These are phyloP conservation scores for Tagetes patula DNA, from an alignment of 129 eudicot genomes.

Conservation along the genomic window DNA sequence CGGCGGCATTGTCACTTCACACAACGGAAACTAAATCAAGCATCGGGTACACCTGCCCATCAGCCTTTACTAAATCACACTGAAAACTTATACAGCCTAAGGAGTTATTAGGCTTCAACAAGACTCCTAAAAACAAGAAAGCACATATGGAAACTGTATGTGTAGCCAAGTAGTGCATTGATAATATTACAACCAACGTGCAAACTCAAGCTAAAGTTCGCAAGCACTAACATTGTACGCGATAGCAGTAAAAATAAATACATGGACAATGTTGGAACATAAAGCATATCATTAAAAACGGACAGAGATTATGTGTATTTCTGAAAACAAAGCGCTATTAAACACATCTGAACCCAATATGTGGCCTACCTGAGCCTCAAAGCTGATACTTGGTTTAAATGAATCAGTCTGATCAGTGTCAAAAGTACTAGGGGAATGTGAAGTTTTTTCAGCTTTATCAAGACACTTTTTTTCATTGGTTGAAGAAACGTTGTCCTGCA, in stretches of 20 bases:
- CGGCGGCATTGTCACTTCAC: no score
- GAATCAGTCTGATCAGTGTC: conserved; percentile 38
- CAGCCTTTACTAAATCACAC: not conserved
- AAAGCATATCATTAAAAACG: not conserved
- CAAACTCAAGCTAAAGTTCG: not conserved
- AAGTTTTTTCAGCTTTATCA: conserved; percentile 39
- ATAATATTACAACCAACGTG: not conserved
- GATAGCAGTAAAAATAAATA: conserved; percentile 4
- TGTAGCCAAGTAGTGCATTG: not conserved
- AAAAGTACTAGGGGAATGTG: conserved; percentile 37
- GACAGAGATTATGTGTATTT: conserved; percentile 1
- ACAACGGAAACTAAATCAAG: no score
- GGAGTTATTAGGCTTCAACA: not conserved
- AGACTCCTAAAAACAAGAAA: conserved; percentile 14
- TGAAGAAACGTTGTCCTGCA: conserved; percentile 41
- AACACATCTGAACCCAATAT: conserved; percentile 1
- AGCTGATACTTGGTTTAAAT: conserved; percentile 67
- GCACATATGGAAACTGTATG: not conserved
- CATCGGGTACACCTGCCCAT: no score
- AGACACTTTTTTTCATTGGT: conserved; percentile 25
- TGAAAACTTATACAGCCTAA: not conserved
- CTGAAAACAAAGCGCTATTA: not conserved
- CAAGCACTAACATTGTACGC: conserved; percentile 11
- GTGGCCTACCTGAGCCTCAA: conserved; percentile 83
- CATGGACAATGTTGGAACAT: not conserved